Evolutionary conservation across 164 flowering plant genomes (phyloP), one percentile per base, ranked within the genome.

Genomic region (Vitis vinifera): DNA sequence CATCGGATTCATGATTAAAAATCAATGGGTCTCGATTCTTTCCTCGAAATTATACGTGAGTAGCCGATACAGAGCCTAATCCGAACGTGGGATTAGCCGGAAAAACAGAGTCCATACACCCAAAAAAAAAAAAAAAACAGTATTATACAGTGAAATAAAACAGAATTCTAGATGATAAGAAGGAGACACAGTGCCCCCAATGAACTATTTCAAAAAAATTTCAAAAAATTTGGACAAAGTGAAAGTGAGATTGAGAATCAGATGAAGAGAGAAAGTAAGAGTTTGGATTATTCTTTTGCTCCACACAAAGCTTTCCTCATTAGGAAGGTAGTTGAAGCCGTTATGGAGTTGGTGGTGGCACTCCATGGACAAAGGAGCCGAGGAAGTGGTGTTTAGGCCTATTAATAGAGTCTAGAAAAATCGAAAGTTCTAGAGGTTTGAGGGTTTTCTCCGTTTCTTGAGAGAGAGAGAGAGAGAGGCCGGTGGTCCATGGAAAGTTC

Each of bases 241-340:
- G n/a, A 14, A 53, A 13, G 7, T 10, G 14, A 53, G 14, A 1
- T 11, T 53, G 56, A 14, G 56, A 53, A 53, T 53, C 12, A 67
- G n/a, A 31, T 13, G 11, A 48, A 58, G 1, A 23, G 55, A 48
- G 44, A 52, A 17, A 63, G 62, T 30, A 48, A 13, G 8, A 62
- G 11, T 37, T 62, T 37, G 13, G 17, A 37, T 37, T 37, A 7
- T 37, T 29, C 13, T 15, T 44, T 62, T 62, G 9, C 17, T 12
- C 64, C 16, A 61, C 10, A 61, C 50, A 47, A 0, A 37, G 14
- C 30, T 27, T 67, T 76, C 60, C 64, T 55, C 60, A 63, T 68
- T 66, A 63, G 57, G 74, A 68, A 70, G 63, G 74, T 62, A 48
- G 78, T 71, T 68, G 68, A 60, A 4, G 73, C 63, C 62, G 78